These are phyloP conservation scores for Mycena rosella DNA, from an alignment of 768 basidiomycete species.

Conservation along the genomic window DNA sequence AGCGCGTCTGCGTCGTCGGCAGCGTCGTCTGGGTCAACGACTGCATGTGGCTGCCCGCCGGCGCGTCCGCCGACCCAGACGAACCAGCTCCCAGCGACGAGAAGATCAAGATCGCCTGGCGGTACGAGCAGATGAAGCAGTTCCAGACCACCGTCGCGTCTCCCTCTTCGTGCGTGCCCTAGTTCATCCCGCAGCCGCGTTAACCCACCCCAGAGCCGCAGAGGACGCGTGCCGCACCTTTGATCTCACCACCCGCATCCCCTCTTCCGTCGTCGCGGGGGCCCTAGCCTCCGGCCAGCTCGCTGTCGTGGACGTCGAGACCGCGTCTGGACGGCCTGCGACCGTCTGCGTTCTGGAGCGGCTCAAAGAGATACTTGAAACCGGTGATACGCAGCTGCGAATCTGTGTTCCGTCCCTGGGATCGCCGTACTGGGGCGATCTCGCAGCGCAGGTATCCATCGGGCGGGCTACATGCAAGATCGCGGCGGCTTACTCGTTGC, in stretches of 20 bases:
- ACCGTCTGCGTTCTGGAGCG: slow-evolving; percentile 41
- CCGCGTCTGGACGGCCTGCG: slow-evolving; percentile 17
- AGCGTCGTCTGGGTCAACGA: slow-evolving; percentile 73
- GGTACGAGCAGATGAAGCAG: slow-evolving; percentile 93
- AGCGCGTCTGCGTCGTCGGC: slow-evolving; percentile 77
- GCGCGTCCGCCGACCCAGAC: slow-evolving; percentile 38
- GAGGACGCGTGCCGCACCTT: slow-evolving; percentile 79
- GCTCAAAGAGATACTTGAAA: slow-evolving; percentile 46
- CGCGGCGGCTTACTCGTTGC: background rate
- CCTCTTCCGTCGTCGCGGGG: slow-evolving; percentile 60
- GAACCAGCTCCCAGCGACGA: slow-evolving; percentile 59
- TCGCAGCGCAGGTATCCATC: slow-evolving; percentile 62
- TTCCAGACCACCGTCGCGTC: slow-evolving; percentile 87
- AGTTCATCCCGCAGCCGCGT: slow-evolving; percentile 17
- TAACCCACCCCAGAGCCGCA: slow-evolving; percentile 32
- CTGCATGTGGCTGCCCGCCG: slow-evolving; percentile 83
- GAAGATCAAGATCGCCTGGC: slow-evolving; percentile 96
- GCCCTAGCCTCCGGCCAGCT: slow-evolving; percentile 57
- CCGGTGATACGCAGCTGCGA: slow-evolving; percentile 57
- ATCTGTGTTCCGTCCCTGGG: slow-evolving; percentile 75
- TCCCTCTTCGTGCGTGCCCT: slow-evolving; percentile 55
- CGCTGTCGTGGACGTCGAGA: slow-evolving; percentile 43
- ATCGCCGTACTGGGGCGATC: slow-evolving; percentile 78
- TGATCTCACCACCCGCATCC: slow-evolving; percentile 77
- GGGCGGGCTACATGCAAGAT: background rate